These are phyloP conservation scores for Sapria himalayana DNA, from an alignment of 345 rosid species.

Conservation along the genomic window DNA sequence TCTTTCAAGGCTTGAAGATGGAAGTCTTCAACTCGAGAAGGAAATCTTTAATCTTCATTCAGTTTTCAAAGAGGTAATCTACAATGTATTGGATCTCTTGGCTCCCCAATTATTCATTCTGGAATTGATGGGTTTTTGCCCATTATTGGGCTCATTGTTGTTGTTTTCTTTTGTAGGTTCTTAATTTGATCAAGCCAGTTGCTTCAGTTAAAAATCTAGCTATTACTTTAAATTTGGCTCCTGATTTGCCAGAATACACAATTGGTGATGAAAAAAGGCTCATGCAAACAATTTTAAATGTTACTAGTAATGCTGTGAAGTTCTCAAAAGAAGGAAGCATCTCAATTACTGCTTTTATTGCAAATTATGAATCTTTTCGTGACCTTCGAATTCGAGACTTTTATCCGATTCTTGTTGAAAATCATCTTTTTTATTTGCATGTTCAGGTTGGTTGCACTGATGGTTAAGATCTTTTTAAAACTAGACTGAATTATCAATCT, in stretches of 20 bases:
- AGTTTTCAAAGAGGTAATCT: constrained; percentile 72
- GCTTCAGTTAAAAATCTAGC: constrained; percentile 69
- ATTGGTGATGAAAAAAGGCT: constrained; percentile 86
- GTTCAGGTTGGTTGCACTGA: constrained; percentile 49
- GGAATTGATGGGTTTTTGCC: constrained; percentile 4
- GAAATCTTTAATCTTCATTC: constrained; percentile 49
- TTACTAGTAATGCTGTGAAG: constrained; percentile 90
- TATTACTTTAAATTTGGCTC: constrained; percentile 48
- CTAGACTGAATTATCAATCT: too few relatives aligned
- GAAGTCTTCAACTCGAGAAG: constrained; percentile 77
- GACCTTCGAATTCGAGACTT: constrained; percentile 51
- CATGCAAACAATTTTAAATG: constrained; percentile 64
- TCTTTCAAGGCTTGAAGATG: constrained; percentile 97
- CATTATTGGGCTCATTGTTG: neutral
- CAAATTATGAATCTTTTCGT: constrained; percentile 41
- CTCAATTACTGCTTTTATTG: constrained; percentile 50
- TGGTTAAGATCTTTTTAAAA: too few relatives aligned
- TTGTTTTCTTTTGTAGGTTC: constrained; percentile 33
- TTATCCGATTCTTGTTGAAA: constrained; percentile 40
- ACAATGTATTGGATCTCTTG: constrained; percentile 4
- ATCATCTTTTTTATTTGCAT: constrained; percentile 58
- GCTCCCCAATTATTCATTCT: neutral
- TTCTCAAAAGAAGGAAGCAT: constrained; percentile 80
- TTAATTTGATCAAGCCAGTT: constrained; percentile 71
- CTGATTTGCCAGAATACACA: constrained; percentile 73